Evolutionary conservation across 345 rosid species (phyloP), one percentile per base, ranked within the genome.

Genomic region (Trapa bicornis): DNA sequence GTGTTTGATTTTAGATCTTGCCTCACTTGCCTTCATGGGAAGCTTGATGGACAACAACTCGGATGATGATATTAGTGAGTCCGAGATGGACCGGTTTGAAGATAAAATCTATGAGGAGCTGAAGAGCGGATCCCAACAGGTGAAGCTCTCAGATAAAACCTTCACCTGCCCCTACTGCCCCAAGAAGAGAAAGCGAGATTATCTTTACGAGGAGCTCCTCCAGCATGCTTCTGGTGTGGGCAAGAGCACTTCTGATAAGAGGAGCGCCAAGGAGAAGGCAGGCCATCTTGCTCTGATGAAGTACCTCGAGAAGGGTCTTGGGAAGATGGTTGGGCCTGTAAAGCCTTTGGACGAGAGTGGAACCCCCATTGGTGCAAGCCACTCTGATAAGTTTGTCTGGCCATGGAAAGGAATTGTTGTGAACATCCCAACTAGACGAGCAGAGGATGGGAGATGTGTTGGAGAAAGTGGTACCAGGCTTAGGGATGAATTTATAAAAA

Each of bases 181-280:
- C 9, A 22, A 22, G 29, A 91, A 83, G 86, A 79, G 73, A 79
- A 87, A 85, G 80, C 76, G 67, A 56, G 85, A 83, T 70, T 93
- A 83, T 75, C 78, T 74, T 22, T 87, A 86, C 67, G 73, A 68
- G 42, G 96, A 91, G 66, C 85, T 94, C 72, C 88, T 91, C 68
- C 97, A 94, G 67, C 99, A 94, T 84, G 99, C 97, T 70, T 86
- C 93, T 53, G 99, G 96, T 48, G 97, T 94, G 70, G 97, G 97
- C 67, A 82, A 79, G 61, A 94, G 99, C 71, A 48, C 62, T 13
- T 92, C 97, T 3, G 77, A 76, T 47, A 90, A 94, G 77, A 76
- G 99, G 72, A 86, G 83, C 66, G 70, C 73, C 2, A 87, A 84
- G 67, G 92, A 82, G 76, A 94, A 85, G 76, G 97, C 92, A 12